Conservation (phyloP, 2,329 filamentous ascomycete genomes). For the Aspergillaceae sp. region DNA sequence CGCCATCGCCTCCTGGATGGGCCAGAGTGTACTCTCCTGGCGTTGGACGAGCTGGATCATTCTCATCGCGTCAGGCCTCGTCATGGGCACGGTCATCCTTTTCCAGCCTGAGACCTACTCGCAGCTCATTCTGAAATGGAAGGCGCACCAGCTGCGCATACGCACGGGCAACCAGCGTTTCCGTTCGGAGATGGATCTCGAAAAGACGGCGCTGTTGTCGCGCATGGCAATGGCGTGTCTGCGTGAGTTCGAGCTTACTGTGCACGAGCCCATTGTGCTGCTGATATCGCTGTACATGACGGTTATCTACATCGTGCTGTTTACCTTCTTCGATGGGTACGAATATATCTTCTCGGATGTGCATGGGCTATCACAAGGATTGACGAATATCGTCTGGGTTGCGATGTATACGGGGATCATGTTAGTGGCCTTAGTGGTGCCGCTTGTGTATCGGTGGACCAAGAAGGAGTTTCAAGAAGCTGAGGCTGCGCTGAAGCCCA, state of each 20-base stretch:
- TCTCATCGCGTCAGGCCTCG: conserved; percentile 28
- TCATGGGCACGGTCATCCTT: conserved; percentile 30
- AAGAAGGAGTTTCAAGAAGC: conserved; percentile 37
- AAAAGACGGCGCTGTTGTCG: conserved; percentile 34
- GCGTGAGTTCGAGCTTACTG: conserved; percentile 43
- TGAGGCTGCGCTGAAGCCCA: conserved; percentile 8
- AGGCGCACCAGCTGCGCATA: conserved; percentile 36
- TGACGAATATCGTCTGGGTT: conserved; percentile 45
- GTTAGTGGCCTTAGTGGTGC: conserved; percentile 32
- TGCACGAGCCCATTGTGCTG: conserved; percentile 35
- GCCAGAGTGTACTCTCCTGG: conserved; percentile 7
- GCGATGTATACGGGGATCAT: conserved; percentile 41
- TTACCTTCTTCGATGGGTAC: conserved; percentile 40
- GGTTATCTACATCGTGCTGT: conserved; percentile 29
- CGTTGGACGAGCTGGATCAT: conserved; percentile 41
- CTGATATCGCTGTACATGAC: conserved; percentile 27
- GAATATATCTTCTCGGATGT: conserved; percentile 45
- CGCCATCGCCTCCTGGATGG: conserved; percentile 16
- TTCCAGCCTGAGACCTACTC: conserved; percentile 45
- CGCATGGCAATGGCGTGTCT: conserved; percentile 38
- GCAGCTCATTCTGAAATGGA: conserved; percentile 37
- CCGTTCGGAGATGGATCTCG: conserved; percentile 40
- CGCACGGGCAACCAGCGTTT: conserved; percentile 40
- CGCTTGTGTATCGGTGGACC: conserved; percentile 39
- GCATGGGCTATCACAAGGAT: conserved; percentile 39